Evolutionary conservation across 768 basidiomycete species (phyloP).

Genomic region (Cystobasidium ongulense): DNA sequence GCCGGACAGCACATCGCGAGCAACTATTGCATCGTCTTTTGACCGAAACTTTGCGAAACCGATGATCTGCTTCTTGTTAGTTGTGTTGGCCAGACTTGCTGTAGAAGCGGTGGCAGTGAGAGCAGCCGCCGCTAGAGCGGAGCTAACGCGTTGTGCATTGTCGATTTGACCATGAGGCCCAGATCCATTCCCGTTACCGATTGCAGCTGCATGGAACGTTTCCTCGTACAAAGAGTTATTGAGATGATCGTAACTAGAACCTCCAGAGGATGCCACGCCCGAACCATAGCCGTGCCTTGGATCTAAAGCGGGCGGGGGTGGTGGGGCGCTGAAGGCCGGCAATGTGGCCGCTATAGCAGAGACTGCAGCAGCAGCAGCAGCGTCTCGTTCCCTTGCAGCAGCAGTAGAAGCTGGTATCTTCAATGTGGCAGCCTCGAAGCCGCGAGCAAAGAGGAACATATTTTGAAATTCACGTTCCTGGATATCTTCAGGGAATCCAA

Average conservation of each 20-base stretch:
- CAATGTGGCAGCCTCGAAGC: constrained; percentile 93
- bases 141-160: background rate
- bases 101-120: constrained; percentile 11
- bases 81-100: constrained; percentile 10
- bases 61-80: constrained; percentile 76
- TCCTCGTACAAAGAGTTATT: constrained; percentile 12
- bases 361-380: constrained; percentile 28
- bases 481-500: constrained; percentile 99
- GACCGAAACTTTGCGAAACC: constrained; percentile 94
- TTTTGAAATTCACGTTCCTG: constrained; percentile 99
- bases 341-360: constrained; percentile 23
- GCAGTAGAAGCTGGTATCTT: constrained; percentile 63
- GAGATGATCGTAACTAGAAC: constrained; percentile 1
- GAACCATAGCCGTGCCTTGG: background rate
- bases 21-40: constrained; percentile 74
- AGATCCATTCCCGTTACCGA: background rate
- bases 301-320: constrained; percentile 5
- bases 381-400: constrained; percentile 32
- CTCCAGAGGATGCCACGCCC: background rate
- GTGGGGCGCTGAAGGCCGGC: background rate
- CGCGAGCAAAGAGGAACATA: constrained; percentile 93
- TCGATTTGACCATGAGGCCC: background rate
- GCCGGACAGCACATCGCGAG: constrained; percentile 79
- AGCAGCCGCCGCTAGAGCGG: constrained; percentile 20
- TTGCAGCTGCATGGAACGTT: background rate